Conservation (phyloP, 805 yeast genomes). For the Vanderwaltozyma tropicalis region DNA sequence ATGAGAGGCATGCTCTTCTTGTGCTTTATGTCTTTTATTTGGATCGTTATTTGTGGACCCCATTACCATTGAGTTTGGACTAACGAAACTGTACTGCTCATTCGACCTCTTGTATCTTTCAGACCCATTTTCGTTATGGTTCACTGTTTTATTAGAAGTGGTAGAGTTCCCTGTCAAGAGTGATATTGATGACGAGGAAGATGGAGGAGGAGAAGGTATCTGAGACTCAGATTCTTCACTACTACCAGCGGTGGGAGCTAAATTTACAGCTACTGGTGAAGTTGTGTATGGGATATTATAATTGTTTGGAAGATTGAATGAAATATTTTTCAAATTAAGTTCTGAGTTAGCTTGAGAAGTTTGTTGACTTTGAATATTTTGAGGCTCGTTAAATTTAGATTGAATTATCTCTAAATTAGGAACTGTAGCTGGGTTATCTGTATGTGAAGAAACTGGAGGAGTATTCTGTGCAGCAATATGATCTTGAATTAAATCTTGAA, state of each 20-base stretch:
- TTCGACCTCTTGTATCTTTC: no score
- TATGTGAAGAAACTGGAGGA: not conserved
- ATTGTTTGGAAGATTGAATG: conserved; percentile 9
- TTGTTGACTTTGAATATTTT: no score
- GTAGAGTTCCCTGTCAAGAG: not conserved
- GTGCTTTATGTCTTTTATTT: no score
- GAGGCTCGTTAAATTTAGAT: no score
- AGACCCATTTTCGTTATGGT: no score
- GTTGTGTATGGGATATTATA: conserved; percentile 53
- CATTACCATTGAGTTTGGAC: no score
- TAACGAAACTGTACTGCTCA: no score
- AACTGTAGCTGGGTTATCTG: not conserved
- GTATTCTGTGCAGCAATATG: not conserved
- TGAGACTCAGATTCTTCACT: not conserved
- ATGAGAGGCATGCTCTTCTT: not conserved
- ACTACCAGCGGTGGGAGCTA: conserved; percentile 2
- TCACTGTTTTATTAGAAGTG: not conserved
- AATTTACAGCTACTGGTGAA: conserved; percentile 67
- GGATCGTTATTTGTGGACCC: no score
- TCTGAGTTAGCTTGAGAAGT: not conserved
- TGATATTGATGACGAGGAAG: conserved; percentile 3
- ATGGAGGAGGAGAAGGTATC: not conserved
- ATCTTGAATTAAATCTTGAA: not conserved
- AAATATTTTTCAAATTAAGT: no score
- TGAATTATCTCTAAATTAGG: not conserved